Evolutionary conservation across 2,329 filamentous ascomycete genomes (phyloP).

Genomic region (Cadophora malorum): DNA sequence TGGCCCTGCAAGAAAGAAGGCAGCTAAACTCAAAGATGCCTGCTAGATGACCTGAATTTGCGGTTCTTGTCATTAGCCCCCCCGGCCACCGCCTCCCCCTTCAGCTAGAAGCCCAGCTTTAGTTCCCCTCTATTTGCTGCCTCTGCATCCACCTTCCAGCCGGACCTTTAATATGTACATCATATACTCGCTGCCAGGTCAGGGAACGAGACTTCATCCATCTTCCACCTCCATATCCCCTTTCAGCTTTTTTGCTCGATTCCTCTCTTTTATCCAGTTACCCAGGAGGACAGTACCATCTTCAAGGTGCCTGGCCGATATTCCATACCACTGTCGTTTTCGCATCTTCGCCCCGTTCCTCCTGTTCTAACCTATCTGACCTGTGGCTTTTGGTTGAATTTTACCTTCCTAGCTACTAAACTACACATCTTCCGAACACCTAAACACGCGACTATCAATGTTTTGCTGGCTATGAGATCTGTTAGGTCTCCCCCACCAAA

Average conservation of each 20-base stretch:
- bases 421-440: not conserved
- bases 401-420: not conserved
- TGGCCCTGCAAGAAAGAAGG: not conserved
- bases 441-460: not conserved
- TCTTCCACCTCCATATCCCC: conserved; percentile 7
- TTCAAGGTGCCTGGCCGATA: conserved; percentile 3
- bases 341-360: conserved; percentile 14
- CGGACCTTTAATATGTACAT: conserved; percentile 30
- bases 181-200: conserved; percentile 28
- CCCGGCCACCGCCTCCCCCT: conserved; percentile 6
- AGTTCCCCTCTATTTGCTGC: not conserved
- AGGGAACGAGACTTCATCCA: conserved; percentile 24
- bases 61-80: not conserved
- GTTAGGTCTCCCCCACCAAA: conserved; percentile 20
- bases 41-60: not conserved
- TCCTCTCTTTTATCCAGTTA: conserved; percentile 31
- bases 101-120: conserved; percentile 6
- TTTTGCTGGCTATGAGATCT: conserved; percentile 21
- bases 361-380: not conserved
- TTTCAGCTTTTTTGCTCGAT: conserved; percentile 13
- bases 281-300: not conserved
- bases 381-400: not conserved
- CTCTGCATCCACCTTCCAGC: not conserved
- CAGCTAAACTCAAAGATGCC: not conserved
- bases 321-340: conserved; percentile 30